Evolutionary conservation across 306 rosid genomes (phyloP).

Genomic region (Cucurbita ficifolia): DNA sequence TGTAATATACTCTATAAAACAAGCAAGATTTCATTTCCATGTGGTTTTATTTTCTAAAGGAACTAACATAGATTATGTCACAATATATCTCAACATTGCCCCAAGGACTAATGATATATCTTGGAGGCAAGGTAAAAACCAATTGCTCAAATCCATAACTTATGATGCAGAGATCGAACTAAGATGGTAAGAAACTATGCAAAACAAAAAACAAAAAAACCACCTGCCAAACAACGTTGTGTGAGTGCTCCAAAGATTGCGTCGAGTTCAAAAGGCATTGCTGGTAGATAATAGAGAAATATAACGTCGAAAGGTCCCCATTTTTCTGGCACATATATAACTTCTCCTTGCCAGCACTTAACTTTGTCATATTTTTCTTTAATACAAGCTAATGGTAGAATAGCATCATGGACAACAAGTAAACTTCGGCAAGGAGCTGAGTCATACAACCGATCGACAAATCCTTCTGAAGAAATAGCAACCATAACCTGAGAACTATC

Average conservation of each 20-base stretch:
- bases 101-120: not conserved
- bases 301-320: constrained; percentile 64
- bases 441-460: constrained; percentile 50
- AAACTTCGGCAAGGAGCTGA: constrained; percentile 25
- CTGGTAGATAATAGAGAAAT: constrained; percentile 81
- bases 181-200: not conserved
- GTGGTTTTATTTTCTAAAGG: not conserved
- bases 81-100: not conserved
- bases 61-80: not conserved
- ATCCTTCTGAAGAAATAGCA: constrained; percentile 56
- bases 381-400: constrained; percentile 43
- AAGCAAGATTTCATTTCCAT: not conserved
- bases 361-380: constrained; percentile 66
- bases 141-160: not conserved
- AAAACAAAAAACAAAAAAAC: not conserved
- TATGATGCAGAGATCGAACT: not conserved
- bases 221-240: constrained; percentile 40
- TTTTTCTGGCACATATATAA: constrained; percentile 48
- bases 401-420: constrained; percentile 63
- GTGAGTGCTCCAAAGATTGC: constrained; percentile 45
- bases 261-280: constrained; percentile 43
- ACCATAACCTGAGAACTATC: constrained; percentile 57
- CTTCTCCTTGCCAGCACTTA: constrained; percentile 93
- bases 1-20: not conserved
- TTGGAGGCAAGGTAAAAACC: not conserved